Base-by-base conservation (phyloP, 805 yeast genomes). In the Hanseniaspora clermontiae region DNA sequence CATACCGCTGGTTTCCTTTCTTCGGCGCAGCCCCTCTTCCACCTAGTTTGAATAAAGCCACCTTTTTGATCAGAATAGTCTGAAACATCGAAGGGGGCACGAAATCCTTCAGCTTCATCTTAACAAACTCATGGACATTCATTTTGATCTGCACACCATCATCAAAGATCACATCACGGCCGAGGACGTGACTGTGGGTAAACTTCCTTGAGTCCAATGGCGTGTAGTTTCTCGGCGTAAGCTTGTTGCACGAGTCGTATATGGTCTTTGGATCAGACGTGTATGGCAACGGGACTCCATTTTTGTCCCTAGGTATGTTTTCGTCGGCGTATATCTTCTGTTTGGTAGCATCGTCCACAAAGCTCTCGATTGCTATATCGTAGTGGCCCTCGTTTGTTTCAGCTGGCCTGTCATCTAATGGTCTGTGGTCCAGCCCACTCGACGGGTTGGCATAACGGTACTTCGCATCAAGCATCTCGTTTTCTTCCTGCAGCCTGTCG, bases 171-270 rank as follows among this genome's bases (percentile, higher is more conserved):
- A 45, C 43, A 11, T 32, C 37, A 1, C 36, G 36, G 7, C 31
- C 24, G n/a, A 12, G 12, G 10, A 51, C 14, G n/a, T 38, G 12
- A 6, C 29, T 43, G 19, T 51, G 50, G 7, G 39, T 45, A 15
- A 29, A 46, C 6, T 36, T 32, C 10, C 11, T 39, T 3, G 57
- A 46, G 31, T 53, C 57, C 20, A 53, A 17, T 14, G 57, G 57
- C 1, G 57, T 53, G 14, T 46, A 53, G 12, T 46, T 53, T 8
- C 20, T 29, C 20, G 19, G 9, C 2, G 46, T 38, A 20, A 53
- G 38, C 14, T 31, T 39, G 15, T 31, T 29, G 14, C 31, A 53
- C 12, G 42, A 50, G 27, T 24, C 29, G 32, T 24, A 42, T 2
- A 42, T 42, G 9, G 24, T 11, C 31, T 42, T 42, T 24, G 45